A percentile compares a stretch with the other conserved stretches of the same genome.
These are phyloP conservation scores for Fonsecaea multimorphosa DNA, from an alignment of 2,329 filamentous ascomycete genomes.

Conservation along the genomic window DNA sequence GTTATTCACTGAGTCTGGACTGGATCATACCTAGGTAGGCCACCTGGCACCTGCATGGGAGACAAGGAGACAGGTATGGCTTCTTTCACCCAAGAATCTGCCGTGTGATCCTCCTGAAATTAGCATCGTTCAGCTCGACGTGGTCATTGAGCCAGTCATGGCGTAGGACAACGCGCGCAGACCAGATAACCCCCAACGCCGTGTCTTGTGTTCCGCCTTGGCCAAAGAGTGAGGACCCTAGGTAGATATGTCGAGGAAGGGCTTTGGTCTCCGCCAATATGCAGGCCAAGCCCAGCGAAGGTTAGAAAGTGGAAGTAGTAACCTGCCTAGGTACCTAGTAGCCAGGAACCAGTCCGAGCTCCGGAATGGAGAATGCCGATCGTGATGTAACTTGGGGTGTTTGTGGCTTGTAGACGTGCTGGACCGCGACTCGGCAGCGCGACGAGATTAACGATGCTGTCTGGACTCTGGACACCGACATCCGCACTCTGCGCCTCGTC, in stretches of 20 bases:
- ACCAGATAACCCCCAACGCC: not conserved
- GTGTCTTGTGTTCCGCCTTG: not conserved
- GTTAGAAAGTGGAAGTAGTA: not conserved
- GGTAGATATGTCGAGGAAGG: not conserved
- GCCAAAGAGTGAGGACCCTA: not conserved
- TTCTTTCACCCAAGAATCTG: not conserved
- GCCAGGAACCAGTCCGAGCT: not conserved
- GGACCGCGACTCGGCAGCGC: not conserved
- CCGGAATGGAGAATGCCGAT: not conserved
- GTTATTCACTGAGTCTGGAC: not conserved
- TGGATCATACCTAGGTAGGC: not conserved
- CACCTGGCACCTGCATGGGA: not conserved
- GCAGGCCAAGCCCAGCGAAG: not conserved
- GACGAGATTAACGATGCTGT: conserved; percentile 3
- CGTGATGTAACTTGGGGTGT: not conserved
- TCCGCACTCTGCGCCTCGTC: not conserved
- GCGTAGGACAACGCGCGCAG: not conserved
- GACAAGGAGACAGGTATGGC: not conserved
- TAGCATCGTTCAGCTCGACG: not conserved
- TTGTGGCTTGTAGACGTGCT: not conserved
- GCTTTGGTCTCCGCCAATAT: not conserved
- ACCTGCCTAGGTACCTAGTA: no score
- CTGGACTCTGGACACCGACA: not conserved
- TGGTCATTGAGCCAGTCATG: not conserved
- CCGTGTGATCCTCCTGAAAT: not conserved